A percentile compares a stretch with the other conserved stretches of the same genome.
These are phyloP conservation scores for Tolypocladium ovalisporum DNA, from an alignment of 2,329 filamentous ascomycete species.

Conservation along the genomic window DNA sequence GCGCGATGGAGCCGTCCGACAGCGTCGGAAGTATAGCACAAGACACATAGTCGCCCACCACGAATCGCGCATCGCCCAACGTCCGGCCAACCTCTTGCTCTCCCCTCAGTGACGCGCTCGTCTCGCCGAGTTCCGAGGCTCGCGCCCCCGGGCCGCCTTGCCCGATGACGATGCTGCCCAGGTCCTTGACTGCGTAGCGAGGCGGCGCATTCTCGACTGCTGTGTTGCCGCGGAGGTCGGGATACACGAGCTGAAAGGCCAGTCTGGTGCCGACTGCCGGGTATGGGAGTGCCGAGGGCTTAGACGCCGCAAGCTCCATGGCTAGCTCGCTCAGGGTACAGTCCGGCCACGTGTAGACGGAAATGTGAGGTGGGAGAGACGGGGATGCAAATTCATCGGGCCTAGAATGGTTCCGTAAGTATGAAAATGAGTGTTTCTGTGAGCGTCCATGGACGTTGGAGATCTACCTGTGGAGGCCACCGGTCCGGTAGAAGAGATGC, in stretches of 20 bases:
- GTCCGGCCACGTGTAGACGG: slow-evolving; percentile 78
- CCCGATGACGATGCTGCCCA: slow-evolving; percentile 76
- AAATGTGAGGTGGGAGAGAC: slow-evolving; percentile 53
- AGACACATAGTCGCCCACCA: slow-evolving; percentile 80
- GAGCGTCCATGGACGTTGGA: not conserved
- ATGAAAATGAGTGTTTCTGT: not conserved
- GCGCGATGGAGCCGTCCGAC: slow-evolving; percentile 62
- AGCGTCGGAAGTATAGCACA: slow-evolving; percentile 71
- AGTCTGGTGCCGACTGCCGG: slow-evolving; percentile 73
- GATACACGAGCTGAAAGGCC: slow-evolving; percentile 79
- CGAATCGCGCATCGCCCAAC: slow-evolving; percentile 65
- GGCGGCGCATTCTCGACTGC: slow-evolving; percentile 18
- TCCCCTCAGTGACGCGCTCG: slow-evolving; percentile 18
- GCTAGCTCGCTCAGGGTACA: slow-evolving; percentile 76
- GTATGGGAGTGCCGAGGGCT: slow-evolving; percentile 56
- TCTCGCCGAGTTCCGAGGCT: slow-evolving; percentile 26
- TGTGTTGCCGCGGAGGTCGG: slow-evolving; percentile 46
- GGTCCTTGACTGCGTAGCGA: slow-evolving; percentile 65
- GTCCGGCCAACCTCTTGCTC: slow-evolving; percentile 60
- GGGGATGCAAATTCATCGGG: slow-evolving; percentile 57
- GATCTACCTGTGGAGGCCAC: slow-evolving; percentile 56
- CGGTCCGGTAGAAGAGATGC: slow-evolving; percentile 71
- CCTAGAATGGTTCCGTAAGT: slow-evolving; percentile 25
- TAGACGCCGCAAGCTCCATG: slow-evolving; percentile 58
- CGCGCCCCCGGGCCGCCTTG: slow-evolving; percentile 36